Percentiles rank a stretch among this genome's conserved stretches.
Evolutionary conservation across 108 stramenopile species (phyloP).

Genomic region (Seminavis robusta): DNA sequence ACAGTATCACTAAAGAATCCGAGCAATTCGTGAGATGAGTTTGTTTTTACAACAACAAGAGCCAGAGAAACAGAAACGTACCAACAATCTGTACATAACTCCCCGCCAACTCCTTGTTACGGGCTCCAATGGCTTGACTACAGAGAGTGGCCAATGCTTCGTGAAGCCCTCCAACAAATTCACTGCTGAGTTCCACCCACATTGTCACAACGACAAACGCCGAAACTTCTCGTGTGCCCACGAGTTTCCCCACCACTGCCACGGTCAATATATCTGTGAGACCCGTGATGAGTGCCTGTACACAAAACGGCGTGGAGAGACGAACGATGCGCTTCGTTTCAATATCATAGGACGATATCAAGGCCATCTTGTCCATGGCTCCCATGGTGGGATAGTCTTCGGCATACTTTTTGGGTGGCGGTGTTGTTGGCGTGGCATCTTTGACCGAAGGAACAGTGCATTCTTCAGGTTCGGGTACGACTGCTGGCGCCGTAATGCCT

Average conservation of each 20-base stretch:
- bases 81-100: constrained; percentile 50
- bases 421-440: too few species aligned
- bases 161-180: neutral
- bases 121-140: constrained; percentile 55
- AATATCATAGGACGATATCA: too few species aligned
- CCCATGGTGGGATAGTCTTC: too few species aligned
- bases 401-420: too few species aligned
- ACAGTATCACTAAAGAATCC: constrained; percentile 38
- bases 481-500: too few species aligned
- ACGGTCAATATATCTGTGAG: constrained; percentile 31
- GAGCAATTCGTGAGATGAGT: too few species aligned
- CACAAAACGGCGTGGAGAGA: constrained; percentile 30
- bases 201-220: neutral
- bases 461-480: too few species aligned
- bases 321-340: constrained; percentile 36
- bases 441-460: too few species aligned
- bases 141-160: neutral
- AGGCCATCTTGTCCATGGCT: too few species aligned
- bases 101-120: constrained; percentile 49
- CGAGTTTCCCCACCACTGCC: constrained; percentile 41
- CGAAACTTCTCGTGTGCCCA: constrained; percentile 21
- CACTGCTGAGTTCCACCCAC: neutral
- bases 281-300: neutral
- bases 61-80: too few species aligned
- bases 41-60: too few species aligned